Conservation (phyloP, 169 alveolate species). For the Cryptosporidium andersoni region DNA sequence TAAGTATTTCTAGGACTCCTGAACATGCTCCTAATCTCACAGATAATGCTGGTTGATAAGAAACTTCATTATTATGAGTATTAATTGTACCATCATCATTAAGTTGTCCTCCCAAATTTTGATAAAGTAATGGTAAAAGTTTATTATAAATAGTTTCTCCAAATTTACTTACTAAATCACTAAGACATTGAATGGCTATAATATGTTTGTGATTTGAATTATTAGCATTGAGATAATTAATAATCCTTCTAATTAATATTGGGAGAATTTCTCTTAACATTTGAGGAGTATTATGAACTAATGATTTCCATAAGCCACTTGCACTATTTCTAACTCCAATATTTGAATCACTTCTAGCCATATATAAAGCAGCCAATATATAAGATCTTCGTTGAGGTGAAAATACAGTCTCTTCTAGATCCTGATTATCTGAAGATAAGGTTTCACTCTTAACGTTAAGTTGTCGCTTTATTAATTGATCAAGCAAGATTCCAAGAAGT, state of each 20-base stretch:
- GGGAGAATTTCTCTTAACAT: constrained; percentile 76
- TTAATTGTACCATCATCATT: constrained; percentile 2
- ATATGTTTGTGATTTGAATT: constrained; percentile 9
- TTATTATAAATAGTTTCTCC: constrained; percentile 37
- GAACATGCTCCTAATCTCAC: constrained; percentile 45
- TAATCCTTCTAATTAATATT: constrained; percentile 73
- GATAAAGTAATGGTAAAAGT: constrained; percentile 54
- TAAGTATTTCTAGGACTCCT: constrained; percentile 48
- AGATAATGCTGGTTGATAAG: background rate
- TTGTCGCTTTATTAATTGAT: constrained; percentile 73
- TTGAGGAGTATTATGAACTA: constrained; percentile 81
- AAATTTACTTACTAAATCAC: constrained; percentile 37
- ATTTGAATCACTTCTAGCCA: constrained; percentile 75
- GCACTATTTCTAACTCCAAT: constrained; percentile 77
- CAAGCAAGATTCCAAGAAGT: constrained; percentile 77
- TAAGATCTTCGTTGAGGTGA: constrained; percentile 77
- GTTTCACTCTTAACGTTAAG: constrained; percentile 71
- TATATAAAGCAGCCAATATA: constrained; percentile 78
- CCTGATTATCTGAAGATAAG: constrained; percentile 27
- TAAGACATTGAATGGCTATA: constrained; percentile 36
- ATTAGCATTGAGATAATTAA: constrained; percentile 65
- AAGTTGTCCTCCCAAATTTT: constrained; percentile 43
- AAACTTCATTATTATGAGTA: background rate
- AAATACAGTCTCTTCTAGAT: constrained; percentile 73
- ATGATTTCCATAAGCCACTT: constrained; percentile 75